Evolutionary conservation across 2,329 filamentous ascomycete genomes (phyloP).

Genomic region (Nigrospora osmanthi): DNA sequence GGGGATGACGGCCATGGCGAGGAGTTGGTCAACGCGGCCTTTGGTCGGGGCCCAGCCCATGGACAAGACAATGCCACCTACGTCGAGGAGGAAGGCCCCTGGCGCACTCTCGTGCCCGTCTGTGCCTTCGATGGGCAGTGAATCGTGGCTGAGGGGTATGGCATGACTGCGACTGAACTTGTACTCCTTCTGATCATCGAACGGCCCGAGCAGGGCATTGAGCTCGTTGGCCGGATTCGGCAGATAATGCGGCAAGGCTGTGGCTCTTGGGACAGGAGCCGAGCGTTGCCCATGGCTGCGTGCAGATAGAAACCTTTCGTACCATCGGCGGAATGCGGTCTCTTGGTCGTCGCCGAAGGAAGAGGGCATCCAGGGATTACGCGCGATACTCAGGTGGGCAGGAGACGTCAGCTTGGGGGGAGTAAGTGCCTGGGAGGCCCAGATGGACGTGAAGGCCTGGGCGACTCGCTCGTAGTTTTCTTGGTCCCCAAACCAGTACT

Average conservation of each 20-base stretch:
- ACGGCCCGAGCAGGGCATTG: slow-evolving; percentile 16
- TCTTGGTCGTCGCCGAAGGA: slow-evolving; percentile 13
- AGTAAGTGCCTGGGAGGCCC: slow-evolving; percentile 18
- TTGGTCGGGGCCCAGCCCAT: slow-evolving; percentile 43
- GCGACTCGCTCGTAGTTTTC: slow-evolving; percentile 12
- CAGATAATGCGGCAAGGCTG: slow-evolving; percentile 14
- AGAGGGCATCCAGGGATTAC: slow-evolving; percentile 17
- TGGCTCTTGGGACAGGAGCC: slow-evolving; percentile 10
- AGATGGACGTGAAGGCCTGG: slow-evolving; percentile 15
- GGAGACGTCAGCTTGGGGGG: slow-evolving; percentile 17
- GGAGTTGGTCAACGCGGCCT: slow-evolving; percentile 32
- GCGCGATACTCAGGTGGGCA: slow-evolving; percentile 10
- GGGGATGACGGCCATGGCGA: slow-evolving; percentile 44
- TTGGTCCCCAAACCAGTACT: slow-evolving; percentile 20
- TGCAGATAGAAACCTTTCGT: slow-evolving; percentile 10
- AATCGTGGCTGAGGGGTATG: slow-evolving; percentile 15
- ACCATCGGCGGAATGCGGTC: slow-evolving; percentile 14
- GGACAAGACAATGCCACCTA: slow-evolving; percentile 42
- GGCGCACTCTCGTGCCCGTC: slow-evolving; percentile 6
- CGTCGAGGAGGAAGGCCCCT: slow-evolving; percentile 45
- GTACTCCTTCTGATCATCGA: slow-evolving; percentile 16
- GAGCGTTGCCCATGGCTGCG: slow-evolving; percentile 10
- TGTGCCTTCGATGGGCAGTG: slow-evolving; percentile 11
- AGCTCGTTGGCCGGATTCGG: slow-evolving; percentile 13
- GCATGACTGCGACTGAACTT: slow-evolving; percentile 13